A percentile compares a stretch with the other conserved stretches of the same genome.
phyloP scores from a whole-genome alignment of 2,329 filamentous ascomycete species.

The Colletotrichum sp. region DNA sequence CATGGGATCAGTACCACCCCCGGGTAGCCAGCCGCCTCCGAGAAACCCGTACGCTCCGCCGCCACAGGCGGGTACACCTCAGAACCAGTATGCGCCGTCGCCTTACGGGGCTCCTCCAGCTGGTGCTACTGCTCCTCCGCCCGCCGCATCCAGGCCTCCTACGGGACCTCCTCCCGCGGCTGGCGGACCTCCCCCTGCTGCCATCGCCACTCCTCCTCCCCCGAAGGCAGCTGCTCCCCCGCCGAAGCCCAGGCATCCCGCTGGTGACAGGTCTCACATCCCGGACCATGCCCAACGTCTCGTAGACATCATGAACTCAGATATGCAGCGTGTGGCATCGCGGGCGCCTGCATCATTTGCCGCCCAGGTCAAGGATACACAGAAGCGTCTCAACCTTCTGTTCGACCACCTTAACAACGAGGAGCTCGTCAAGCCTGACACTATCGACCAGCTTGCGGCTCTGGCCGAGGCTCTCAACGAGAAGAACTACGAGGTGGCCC shows the following conservation, averaged over 20 bases:
- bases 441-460: constrained; percentile 68
- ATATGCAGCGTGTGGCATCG: constrained; percentile 87
- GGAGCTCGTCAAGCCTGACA: constrained; percentile 83
- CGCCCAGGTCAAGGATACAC: constrained; percentile 88
- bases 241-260: constrained; percentile 71
- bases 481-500: constrained; percentile 72
- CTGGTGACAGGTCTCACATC: constrained; percentile 91
- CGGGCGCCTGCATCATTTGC: constrained; percentile 88
- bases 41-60: constrained; percentile 48
- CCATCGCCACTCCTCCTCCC: constrained; percentile 49
- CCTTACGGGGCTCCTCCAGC: constrained; percentile 49
- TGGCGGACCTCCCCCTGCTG: constrained; percentile 28
- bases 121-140: constrained; percentile 21
- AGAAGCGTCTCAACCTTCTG: constrained; percentile 90
- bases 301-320: constrained; percentile 79
- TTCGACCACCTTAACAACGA: constrained; percentile 98
- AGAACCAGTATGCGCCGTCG: constrained; percentile 67
- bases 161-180: constrained; percentile 47
- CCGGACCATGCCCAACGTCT: constrained; percentile 76
- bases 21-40: constrained; percentile 47
- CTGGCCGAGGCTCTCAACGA: constrained; percentile 70
- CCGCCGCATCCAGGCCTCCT: constrained; percentile 39
- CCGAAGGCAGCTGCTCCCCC: constrained; percentile 53
- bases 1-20: constrained; percentile 39
- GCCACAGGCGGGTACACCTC: constrained; percentile 49